Conservation (phyloP, 805 yeast species). For the Kodamaea hsintzibuensis region DNA sequence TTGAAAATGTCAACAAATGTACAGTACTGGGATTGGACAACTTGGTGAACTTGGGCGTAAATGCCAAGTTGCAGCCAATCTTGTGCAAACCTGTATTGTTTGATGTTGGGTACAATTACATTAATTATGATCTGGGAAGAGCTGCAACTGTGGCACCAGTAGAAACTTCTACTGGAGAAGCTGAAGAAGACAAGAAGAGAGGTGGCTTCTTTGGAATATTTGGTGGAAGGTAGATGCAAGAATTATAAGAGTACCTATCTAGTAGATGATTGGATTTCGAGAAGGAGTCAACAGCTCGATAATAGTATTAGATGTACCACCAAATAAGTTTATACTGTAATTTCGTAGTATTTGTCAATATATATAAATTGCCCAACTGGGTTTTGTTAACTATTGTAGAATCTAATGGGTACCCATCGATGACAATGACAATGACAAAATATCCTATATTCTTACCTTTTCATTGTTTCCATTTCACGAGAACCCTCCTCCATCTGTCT, state of each 20-base stretch:
- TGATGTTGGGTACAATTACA: conserved; percentile 85
- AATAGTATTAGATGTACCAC: neutral
- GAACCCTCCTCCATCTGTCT: no score
- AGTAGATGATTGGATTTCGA: neutral
- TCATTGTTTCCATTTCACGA: no score
- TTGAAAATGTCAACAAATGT: conserved; percentile 46
- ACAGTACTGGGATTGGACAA: conserved; percentile 22
- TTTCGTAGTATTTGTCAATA: neutral
- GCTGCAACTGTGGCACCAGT: conserved; percentile 11
- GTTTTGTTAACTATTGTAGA: neutral
- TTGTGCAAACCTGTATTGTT: conserved; percentile 86
- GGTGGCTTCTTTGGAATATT: conserved; percentile 74
- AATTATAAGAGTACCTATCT: neutral
- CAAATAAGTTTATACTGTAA: neutral
- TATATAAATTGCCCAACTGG: no score
- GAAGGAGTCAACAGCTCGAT: neutral
- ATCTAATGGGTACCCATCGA: no score
- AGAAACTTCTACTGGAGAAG: conserved; percentile 20
- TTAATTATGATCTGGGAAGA: conserved; percentile 47
- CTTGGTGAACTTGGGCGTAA: conserved; percentile 23
- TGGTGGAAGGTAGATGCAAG: conserved; percentile 32
- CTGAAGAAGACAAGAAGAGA: conserved; percentile 44
- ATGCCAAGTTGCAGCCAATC: conserved; percentile 51
- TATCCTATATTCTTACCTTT: no score
- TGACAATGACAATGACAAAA: no score